These are phyloP conservation scores for Dactylellina sp. DNA, from an alignment of 2,329 filamentous ascomycete genomes.

Conservation along the genomic window DNA sequence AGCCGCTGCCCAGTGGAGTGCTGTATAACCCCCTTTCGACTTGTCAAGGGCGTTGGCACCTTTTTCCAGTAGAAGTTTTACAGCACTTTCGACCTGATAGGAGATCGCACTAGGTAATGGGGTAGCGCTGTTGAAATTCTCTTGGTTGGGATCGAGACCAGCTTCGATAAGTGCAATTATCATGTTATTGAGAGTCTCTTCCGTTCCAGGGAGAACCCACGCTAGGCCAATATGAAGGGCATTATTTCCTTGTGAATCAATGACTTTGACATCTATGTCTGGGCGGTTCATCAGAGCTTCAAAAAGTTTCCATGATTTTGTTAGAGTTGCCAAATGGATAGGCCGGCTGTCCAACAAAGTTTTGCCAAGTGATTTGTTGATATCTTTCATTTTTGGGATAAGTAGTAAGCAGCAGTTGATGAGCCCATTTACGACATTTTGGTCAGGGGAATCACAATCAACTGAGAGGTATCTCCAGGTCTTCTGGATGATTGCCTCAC, in stretches of 20 bases:
- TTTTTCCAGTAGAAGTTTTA: conserved; percentile 8
- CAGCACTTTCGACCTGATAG: conserved; percentile 4
- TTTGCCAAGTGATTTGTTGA: conserved; percentile 7
- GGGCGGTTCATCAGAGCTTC: conserved; percentile 20
- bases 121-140: conserved; percentile 6
- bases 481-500: conserved; percentile 17
- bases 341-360: background rate
- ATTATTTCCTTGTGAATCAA: background rate
- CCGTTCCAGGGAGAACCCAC: conserved; percentile 1
- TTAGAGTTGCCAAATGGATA: background rate
- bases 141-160: conserved; percentile 14
- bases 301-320: conserved; percentile 7
- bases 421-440: conserved; percentile 8
- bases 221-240: conserved; percentile 3
- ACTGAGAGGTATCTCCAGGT: background rate
- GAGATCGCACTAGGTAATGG: conserved; percentile 14
- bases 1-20: conserved; percentile 30
- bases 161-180: conserved; percentile 10
- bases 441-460: background rate
- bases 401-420: conserved; percentile 21
- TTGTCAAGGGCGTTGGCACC: conserved; percentile 16
- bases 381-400: conserved; percentile 6
- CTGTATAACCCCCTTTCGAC: conserved; percentile 6
- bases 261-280: background rate
- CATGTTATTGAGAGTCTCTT: conserved; percentile 6